Evolutionary conservation across 305 asterid genomes (phyloP), one percentile per base, ranked within the genome.

Genomic region (Solanum hybrid): DNA sequence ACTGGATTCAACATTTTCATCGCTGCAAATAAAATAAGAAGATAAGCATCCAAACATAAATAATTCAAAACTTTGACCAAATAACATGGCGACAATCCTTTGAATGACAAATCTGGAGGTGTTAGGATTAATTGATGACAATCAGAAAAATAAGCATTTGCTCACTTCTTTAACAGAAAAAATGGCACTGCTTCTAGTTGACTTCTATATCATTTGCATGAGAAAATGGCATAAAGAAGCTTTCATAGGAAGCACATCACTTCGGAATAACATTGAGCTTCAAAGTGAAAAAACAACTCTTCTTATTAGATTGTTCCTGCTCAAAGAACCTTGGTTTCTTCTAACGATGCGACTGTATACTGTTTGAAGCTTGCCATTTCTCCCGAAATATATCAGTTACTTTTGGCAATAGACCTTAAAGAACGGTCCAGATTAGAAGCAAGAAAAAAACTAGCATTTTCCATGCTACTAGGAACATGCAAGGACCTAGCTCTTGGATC

Each of bases 1-100:
- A 96, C 97, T 34, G 99, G 99, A 93, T 97, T 97, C 95, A 97
- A 87, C 95, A 96, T 94, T 93, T 95, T 96, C 96, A 92, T 91
- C 34, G 96, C 99, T 97, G 96, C 92, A 94, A 87, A 88, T 80
- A 34, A 37, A 79, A 15, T 34, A 45, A 39, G 80, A 15, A 39
- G 57, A 51, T 89, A 15, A 82, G 70, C 79, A 26, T 51, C 41
- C 65, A 26, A 85, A 57, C 77, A 61, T 22, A 61, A 20, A 84
- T 31, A 85, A 27, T 51, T 85, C 13, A 20, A 31, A 85, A 85
- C 77, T 57, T 85, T 20, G 31, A 85, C 88, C 77, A 85, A 84
- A 27, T 39, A 83, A 27, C 15, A 41, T 41, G 88, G 22, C 9
- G 7, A 72, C 20, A 84, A 26, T 7, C 26, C 88, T 84, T 31